Evolutionary conservation across 1,139 yeast genomes (phyloP).

Genomic region (Candida smagusa): DNA sequence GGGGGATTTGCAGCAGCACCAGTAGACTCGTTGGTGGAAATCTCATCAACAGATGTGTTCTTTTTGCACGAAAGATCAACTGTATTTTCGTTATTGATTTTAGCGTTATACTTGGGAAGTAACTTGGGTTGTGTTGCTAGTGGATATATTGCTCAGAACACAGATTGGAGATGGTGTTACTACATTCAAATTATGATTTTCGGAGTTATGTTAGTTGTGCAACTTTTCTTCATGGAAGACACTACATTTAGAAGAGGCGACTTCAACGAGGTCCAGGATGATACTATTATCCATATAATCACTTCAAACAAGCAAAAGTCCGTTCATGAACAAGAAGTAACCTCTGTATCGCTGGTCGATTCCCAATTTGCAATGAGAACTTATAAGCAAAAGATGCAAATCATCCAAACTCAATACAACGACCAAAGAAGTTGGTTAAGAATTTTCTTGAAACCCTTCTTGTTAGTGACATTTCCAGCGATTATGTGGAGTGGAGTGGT

Average conservation of each 20-base stretch:
- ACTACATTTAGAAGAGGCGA: constrained; percentile 31
- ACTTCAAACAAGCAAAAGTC: constrained; percentile 9
- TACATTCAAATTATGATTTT: constrained; percentile 44
- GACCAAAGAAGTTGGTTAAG: constrained; percentile 40
- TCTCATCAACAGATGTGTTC: constrained; percentile 46
- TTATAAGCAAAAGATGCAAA: constrained; percentile 33
- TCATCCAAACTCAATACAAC: constrained; percentile 36
- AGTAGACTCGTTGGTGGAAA: constrained; percentile 47
- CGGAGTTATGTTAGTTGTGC: constrained; percentile 40
- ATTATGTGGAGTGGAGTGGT: constrained; percentile 60
- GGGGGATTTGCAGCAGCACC: constrained; percentile 49
- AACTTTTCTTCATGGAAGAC: constrained; percentile 45
- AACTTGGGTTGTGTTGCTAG: constrained; percentile 45
- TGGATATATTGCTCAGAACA: constrained; percentile 38
- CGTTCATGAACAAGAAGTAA: constrained; percentile 10
- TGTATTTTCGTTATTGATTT: constrained; percentile 34
- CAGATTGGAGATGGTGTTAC: constrained; percentile 43
- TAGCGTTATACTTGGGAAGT: constrained; percentile 44
- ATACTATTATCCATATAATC: constrained; percentile 1
- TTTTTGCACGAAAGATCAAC: constrained; percentile 47
- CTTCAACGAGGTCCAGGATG: neutral
- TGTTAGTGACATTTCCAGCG: constrained; percentile 51
- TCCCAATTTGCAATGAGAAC: constrained; percentile 15
- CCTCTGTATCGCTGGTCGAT: constrained; percentile 3
- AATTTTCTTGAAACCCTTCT: constrained; percentile 39